Conservation (phyloP, 1,284 basidiomycete genomes). For the Moesziomyces antarcticus region DNA sequence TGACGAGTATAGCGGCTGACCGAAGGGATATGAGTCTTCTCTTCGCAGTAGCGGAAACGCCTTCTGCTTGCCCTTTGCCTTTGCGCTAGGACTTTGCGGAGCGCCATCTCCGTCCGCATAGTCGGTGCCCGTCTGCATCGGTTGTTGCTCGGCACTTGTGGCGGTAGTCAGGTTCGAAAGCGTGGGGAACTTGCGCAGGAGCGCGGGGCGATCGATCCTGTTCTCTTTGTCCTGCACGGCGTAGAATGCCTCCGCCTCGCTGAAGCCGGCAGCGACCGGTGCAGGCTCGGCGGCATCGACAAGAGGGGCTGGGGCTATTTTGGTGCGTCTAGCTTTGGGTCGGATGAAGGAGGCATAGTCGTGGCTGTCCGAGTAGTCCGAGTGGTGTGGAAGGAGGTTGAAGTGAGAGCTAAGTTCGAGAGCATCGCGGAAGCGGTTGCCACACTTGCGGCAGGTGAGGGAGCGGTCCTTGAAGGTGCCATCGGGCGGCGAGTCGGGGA, state of each 20-base stretch:
- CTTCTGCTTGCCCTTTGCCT: conserved; percentile 30
- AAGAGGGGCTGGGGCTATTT: not conserved
- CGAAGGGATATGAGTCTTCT: conserved; percentile 31
- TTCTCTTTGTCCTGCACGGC: conserved; percentile 5
- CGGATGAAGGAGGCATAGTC: conserved; percentile 29
- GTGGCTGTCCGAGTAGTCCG: conserved; percentile 32
- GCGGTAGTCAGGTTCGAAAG: conserved; percentile 12
- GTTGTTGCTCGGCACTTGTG: conserved; percentile 1
- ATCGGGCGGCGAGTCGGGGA: conserved; percentile 24
- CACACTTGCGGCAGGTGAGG: conserved; percentile 34
- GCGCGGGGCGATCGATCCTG: conserved; percentile 10
- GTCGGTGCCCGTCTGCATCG: conserved; percentile 10
- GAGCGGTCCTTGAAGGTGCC: conserved; percentile 25
- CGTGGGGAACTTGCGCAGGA: conserved; percentile 29
- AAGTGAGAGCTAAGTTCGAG: conserved; percentile 39
- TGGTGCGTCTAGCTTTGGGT: conserved; percentile 17
- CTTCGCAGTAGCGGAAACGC: conserved; percentile 18
- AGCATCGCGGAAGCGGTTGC: conserved; percentile 30
- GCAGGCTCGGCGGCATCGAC: not conserved
- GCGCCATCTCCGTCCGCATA: conserved; percentile 6
- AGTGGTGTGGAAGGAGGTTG: conserved; percentile 39
- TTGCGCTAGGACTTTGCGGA: conserved; percentile 1
- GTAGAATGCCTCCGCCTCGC: conserved; percentile 27
- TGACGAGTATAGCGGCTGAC: conserved; percentile 17
- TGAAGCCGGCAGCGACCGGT: conserved; percentile 10